Conservation (phyloP, 768 basidiomycete species). For the Udeniomyces megalosporus region DNA sequence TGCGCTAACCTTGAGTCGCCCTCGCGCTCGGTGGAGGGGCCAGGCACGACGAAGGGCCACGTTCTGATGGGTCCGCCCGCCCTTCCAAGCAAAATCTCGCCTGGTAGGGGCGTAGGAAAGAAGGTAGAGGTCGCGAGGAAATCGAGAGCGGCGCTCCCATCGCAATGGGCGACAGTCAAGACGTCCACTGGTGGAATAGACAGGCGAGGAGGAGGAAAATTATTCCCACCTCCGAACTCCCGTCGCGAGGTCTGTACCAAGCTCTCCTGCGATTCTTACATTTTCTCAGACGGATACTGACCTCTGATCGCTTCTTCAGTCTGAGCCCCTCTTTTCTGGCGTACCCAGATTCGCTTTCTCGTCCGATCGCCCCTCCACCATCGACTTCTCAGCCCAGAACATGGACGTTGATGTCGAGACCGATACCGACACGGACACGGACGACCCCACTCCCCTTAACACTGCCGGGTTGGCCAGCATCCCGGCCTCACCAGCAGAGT, state of each 20-base stretch:
- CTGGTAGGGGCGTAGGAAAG: not conserved
- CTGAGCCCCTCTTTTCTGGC: not conserved
- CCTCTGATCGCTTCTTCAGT: not conserved
- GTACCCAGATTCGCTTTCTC: not conserved
- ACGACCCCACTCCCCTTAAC: no score
- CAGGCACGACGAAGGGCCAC: not conserved
- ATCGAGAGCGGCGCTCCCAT: not conserved
- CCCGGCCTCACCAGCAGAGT: not conserved
- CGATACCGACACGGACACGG: not conserved
- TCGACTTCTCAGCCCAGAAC: not conserved
- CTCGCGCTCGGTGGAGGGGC: not conserved
- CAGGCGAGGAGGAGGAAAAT: not conserved
- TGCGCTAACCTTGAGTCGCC: constrained; percentile 1
- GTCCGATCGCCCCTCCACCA: not conserved
- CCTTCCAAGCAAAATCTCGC: not conserved
- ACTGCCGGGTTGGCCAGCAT: not conserved
- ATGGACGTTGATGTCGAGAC: constrained; percentile 4
- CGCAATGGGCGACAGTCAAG: constrained; percentile 1
- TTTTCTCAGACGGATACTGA: no score
- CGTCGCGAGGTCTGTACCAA: constrained; percentile 1
- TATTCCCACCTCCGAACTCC: not conserved
- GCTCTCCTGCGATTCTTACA: no score
- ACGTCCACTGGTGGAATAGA: not conserved
- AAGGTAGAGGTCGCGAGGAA: not conserved
- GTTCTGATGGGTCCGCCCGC: constrained; percentile 3